Evolutionary conservation across 1,284 basidiomycete species (phyloP), one percentile per base, ranked within the genome.

Genomic region (Leccinum griseonigrum): DNA sequence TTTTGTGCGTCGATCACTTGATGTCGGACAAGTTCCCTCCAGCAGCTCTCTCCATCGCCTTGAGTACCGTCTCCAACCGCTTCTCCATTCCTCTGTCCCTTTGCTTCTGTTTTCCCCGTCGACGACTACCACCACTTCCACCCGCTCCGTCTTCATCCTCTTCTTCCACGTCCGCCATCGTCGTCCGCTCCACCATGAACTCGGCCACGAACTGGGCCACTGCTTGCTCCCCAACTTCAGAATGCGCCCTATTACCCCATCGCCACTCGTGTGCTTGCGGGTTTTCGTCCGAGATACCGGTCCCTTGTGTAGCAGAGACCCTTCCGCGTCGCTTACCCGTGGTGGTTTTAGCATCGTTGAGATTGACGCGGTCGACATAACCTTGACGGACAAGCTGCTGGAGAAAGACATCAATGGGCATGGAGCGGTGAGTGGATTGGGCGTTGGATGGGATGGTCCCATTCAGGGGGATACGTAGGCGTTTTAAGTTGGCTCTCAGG

Each of bases 211-310:
- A 93, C 56, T 74, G 74, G 3, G 84, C 88, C 7, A 92, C 73
- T 5, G 77, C 82, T 60, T 78, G 74, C 71, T 94, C 91, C 4
- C 90, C 88, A 2, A 93, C 81, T 72, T 94, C 91, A 54, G 82
- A 80, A 51, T 85, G 78, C 6, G 91, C 86, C n/a, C 91, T 80
- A 18, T 80, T 78, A 3, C 90, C 91, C 91, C 91, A 93, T 6
- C 85, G 82, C 90, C 90, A 92, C 70, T 92, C 88, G 64, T 81
- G 87, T 31, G 78, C 78, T 18, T 77, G 76, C 0, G 60, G 54
- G 8, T 79, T 82, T 13, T 83, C 83, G 18, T 86, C 84, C 14
- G 79, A 80, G 6, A 79, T 78, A 3, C 73, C 82, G 10, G 76
- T 77, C 4, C 70, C 78, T 64, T 83, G 81, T 1, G 82, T 78